Conservation (phyloP, 2,329 filamentous ascomycete species). For the Sporothrix euskadiensis region DNA sequence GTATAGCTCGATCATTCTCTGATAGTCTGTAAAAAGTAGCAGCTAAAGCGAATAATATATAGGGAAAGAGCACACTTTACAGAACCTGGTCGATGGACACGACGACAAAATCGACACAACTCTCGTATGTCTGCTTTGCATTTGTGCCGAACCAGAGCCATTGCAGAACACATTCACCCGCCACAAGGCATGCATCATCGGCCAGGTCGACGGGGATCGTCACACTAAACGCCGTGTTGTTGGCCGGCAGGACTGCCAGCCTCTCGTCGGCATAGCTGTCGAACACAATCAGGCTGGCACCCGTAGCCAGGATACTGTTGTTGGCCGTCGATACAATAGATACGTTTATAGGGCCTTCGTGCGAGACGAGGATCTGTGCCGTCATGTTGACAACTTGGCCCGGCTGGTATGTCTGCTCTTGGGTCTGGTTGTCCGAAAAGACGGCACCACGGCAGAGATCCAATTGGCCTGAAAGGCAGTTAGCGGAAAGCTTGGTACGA, state of each 20-base stretch:
- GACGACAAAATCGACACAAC: conserved; percentile 43
- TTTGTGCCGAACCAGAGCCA: conserved; percentile 49
- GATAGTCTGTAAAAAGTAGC: background rate
- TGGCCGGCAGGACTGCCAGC: conserved; percentile 41
- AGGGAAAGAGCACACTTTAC: background rate
- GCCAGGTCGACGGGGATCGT: conserved; percentile 38
- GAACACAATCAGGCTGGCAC: conserved; percentile 55
- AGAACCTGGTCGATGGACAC: conserved; percentile 24
- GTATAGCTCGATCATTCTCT: background rate
- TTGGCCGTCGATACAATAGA: conserved; percentile 56
- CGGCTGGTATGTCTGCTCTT: conserved; percentile 46
- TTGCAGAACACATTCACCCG: conserved; percentile 45
- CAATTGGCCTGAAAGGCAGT: conserved; percentile 40
- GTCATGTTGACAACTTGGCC: conserved; percentile 49
- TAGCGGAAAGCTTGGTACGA: background rate
- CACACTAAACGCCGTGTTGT: conserved; percentile 50
- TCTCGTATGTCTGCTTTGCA: conserved; percentile 45
- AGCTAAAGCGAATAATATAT: background rate
- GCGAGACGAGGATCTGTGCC: conserved; percentile 47
- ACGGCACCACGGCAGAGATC: conserved; percentile 51
- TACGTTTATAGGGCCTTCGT: conserved; percentile 55
- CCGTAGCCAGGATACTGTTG: conserved; percentile 51
- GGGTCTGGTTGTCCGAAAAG: conserved; percentile 48
- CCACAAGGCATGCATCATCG: conserved; percentile 37
- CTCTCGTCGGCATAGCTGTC: conserved; percentile 54